phyloP scores from a whole-genome alignment of 2,329 filamentous ascomycete species.

The Dothistroma septosporum region DNA sequence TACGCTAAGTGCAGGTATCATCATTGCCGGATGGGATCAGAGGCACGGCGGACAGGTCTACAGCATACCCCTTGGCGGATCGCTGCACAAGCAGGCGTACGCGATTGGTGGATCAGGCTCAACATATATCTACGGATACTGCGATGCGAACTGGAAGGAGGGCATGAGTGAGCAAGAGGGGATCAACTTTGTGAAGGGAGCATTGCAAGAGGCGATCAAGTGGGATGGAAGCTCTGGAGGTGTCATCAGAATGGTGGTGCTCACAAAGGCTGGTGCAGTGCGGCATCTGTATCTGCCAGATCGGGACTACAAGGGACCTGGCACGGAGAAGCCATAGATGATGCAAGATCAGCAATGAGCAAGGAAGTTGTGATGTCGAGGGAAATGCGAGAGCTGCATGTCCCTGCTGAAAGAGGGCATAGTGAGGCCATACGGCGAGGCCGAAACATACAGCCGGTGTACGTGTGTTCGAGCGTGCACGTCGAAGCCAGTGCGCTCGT shows the following conservation, averaged over 20 bases:
- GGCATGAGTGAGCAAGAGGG: slow-evolving; percentile 90
- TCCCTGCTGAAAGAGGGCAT: not conserved
- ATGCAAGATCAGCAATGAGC: not conserved
- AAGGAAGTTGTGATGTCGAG: not conserved
- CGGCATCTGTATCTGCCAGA: slow-evolving; percentile 95
- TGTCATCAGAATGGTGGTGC: slow-evolving; percentile 95
- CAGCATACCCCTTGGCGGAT: slow-evolving; percentile 92
- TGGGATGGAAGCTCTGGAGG: slow-evolving; percentile 99
- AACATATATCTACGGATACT: slow-evolving; percentile 99
- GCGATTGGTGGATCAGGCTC: slow-evolving; percentile 94
- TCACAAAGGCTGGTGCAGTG: slow-evolving; percentile 84
- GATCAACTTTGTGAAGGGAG: slow-evolving; percentile 85
- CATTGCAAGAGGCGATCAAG: slow-evolving; percentile 91
- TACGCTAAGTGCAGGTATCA: slow-evolving; percentile 83
- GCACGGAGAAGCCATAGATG: slow-evolving; percentile 40
- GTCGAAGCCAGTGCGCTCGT: too few species aligned
- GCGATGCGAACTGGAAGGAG: slow-evolving; percentile 92
- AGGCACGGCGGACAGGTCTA: slow-evolving; percentile 96
- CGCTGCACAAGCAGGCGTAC: slow-evolving; percentile 94
- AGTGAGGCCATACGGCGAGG: not conserved
- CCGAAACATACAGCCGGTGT: too few species aligned
- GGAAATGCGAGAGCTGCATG: not conserved
- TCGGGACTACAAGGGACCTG: slow-evolving; percentile 75
- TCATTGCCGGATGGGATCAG: slow-evolving; percentile 97
- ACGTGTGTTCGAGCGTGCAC: too few species aligned